Base-by-base conservation (phyloP, 305 asterid species). In the Rubia tinctorum region DNA sequence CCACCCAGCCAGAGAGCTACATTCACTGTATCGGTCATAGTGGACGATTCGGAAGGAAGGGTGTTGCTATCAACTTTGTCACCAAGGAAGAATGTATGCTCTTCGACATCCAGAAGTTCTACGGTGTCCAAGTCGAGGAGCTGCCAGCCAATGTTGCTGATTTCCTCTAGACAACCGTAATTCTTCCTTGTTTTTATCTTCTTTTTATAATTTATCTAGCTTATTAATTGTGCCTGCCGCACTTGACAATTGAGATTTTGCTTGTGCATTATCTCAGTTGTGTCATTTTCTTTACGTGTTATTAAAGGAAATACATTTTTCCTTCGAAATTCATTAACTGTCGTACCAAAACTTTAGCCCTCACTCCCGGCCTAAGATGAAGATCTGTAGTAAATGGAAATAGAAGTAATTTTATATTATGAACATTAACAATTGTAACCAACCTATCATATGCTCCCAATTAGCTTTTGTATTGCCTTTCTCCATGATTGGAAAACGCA, bases 141-240 rank as follows among this genome's bases (percentile, higher is more conserved):
- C 92, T 90, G 71, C 98, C 98, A 9, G 96, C 98, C 43, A 90
- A 92, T 44, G 98, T 92, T 66, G 98, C 96, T 11, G 98, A 92
- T 84, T 91, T 92, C 49, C 98, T 92, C 75, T 92, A 53, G 60
- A 18, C 13, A 68, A 75, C 79, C 85, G 77, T 62, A 79, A 78
- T 72, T 74, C 51, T 82, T 74, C 74, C 76, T 76, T 55, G 53
- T 73, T 76, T 74, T 82, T 70, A 6, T 53, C 5, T 6, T 1
- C 14, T 53, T 53, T 53, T 68, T 61, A n/a, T 58, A 20, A 8
- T 23, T 71, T 61, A 27, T 49, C 63, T 84, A 78, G 88, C 76
- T 72, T 14, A 65, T 68, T 76, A 67, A 68, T 78, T 27, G 30
- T 27, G 30, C 80, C 81, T 69, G 76, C 73, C 69, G 74, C 75